A percentile compares a stretch with the other conserved stretches of the same genome.
Conservation (phyloP, 805 yeast species). For the Starmerella sp. region DNA sequence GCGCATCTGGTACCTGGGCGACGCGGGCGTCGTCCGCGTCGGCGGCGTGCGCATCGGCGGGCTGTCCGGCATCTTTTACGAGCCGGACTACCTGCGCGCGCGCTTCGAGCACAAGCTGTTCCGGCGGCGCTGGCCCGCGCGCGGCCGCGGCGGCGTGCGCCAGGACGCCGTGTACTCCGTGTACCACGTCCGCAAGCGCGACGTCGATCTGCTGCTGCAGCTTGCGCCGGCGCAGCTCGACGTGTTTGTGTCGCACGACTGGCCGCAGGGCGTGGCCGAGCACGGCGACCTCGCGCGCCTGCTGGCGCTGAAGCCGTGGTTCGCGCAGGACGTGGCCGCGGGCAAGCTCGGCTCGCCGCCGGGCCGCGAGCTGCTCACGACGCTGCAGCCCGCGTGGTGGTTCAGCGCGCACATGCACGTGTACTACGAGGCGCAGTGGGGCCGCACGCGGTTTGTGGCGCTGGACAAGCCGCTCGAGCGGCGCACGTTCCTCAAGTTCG, state of each 20-base stretch:
- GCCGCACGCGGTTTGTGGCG: conserved; percentile 53
- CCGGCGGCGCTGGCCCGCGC: neutral
- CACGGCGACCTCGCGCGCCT: conserved; percentile 48
- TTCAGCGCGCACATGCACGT: conserved; percentile 85
- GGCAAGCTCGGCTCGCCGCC: conserved; percentile 55
- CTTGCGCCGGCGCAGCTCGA: conserved; percentile 31
- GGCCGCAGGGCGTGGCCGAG: conserved; percentile 75
- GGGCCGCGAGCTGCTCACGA: conserved; percentile 36
- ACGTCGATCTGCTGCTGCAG: conserved; percentile 42
- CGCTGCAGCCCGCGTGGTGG: conserved; percentile 69
- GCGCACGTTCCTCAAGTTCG: conserved; percentile 45
- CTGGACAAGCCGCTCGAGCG: conserved; percentile 73
- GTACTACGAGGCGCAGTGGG: conserved; percentile 47
- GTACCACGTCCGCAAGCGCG: conserved; percentile 61
- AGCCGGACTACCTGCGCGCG: conserved; percentile 36
- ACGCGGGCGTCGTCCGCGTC: conserved; percentile 59
- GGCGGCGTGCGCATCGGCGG: conserved; percentile 73
- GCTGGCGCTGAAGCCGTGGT: conserved; percentile 51
- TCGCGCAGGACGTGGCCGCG: conserved; percentile 48
- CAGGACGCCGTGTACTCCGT: conserved; percentile 37
- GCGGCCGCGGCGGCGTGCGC: neutral
- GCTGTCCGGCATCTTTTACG: conserved; percentile 70
- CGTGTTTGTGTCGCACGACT: conserved; percentile 72
- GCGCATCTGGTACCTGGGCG: conserved; percentile 74
- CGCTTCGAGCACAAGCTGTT: conserved; percentile 22